Conservation (phyloP, 2,329 filamentous ascomycete species). For the Epicoccum sorghinum region DNA sequence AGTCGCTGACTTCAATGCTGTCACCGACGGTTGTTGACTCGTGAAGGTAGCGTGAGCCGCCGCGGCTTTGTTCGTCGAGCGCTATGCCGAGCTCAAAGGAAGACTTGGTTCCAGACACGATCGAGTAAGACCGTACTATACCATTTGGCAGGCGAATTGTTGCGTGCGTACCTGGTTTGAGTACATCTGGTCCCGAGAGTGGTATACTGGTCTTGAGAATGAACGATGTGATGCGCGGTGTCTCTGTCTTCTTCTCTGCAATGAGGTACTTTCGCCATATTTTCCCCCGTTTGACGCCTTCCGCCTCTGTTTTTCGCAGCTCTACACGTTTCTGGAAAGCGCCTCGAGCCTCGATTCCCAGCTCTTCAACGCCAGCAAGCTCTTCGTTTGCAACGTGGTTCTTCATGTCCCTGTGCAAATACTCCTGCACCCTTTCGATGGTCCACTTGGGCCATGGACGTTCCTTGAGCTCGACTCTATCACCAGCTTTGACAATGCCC, state of each 20-base stretch:
- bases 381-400: neutral
- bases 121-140: neutral
- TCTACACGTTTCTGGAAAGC: neutral
- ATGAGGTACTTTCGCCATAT: neutral
- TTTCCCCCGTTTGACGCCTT: too few relatives aligned
- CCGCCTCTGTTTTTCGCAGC: neutral
- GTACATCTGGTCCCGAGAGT: neutral
- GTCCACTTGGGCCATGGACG: neutral
- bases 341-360: neutral
- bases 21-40: neutral
- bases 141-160: neutral
- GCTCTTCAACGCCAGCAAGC: neutral
- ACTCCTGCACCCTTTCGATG: neutral
- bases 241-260: neutral
- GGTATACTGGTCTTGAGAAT: neutral
- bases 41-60: neutral
- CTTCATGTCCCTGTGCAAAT: neutral
- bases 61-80: neutral
- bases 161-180: too few relatives aligned
- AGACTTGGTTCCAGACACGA: neutral
- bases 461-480: too few relatives aligned
- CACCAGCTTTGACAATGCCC: neutral
- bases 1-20: neutral
- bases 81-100: neutral
- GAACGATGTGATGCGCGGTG: neutral